These are phyloP conservation scores for Dothistroma pini DNA, from an alignment of 2,329 filamentous ascomycete species.

Conservation along the genomic window DNA sequence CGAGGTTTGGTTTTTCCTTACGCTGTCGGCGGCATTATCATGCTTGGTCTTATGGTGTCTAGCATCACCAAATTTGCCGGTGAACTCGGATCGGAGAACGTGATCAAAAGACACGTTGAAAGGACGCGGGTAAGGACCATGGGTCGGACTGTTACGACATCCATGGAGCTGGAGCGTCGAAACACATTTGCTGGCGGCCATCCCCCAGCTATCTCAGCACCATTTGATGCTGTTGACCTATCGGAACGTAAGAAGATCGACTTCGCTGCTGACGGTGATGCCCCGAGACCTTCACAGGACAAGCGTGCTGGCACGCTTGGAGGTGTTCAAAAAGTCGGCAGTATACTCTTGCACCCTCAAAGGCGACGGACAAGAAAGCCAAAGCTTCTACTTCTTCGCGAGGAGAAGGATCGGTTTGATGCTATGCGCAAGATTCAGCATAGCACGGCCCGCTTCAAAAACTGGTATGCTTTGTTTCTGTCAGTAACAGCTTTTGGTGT, in stretches of 20 bases:
- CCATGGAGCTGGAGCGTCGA: conserved; percentile 43
- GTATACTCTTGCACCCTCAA: conserved; percentile 13
- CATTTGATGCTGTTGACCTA: conserved; percentile 12
- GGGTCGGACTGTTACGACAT: conserved; percentile 51
- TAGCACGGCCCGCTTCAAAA: conserved; percentile 60
- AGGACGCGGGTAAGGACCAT: conserved; percentile 53
- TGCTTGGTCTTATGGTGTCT: conserved; percentile 76
- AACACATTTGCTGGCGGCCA: conserved; percentile 9
- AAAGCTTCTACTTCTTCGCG: conserved; percentile 55
- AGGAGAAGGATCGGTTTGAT: conserved; percentile 42
- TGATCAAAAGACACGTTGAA: conserved; percentile 58
- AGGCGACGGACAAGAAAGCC: conserved; percentile 32
- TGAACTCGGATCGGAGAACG: conserved; percentile 59
- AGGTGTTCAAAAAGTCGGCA: conserved; percentile 21
- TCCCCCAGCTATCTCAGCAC: conserved; percentile 16
- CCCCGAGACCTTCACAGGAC: not conserved
- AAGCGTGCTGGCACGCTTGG: conserved; percentile 7
- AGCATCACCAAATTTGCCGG: conserved; percentile 67
- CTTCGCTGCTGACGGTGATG: conserved; percentile 13
- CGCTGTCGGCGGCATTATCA: conserved; percentile 77
- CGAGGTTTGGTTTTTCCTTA: conserved; percentile 77
- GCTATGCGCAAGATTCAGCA: conserved; percentile 71
- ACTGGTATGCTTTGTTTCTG: conserved; percentile 69
- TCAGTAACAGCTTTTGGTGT: conserved; percentile 66
- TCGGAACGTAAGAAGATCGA: conserved; percentile 11